Evolutionary conservation across 1,284 basidiomycete genomes (phyloP).

Genomic region (Cryptococcus depauperatus): DNA sequence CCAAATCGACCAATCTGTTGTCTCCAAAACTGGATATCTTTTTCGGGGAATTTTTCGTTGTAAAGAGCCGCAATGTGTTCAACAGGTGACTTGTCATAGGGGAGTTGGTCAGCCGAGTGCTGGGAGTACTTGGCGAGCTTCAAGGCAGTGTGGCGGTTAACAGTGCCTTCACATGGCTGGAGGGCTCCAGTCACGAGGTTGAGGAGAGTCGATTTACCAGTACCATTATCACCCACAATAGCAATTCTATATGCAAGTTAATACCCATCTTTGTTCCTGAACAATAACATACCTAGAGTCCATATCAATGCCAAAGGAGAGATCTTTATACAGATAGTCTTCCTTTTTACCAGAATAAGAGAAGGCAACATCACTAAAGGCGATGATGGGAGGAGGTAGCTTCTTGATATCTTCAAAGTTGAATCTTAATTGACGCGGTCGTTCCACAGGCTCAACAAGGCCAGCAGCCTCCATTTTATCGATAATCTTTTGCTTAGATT

Average conservation of each 20-base stretch:
- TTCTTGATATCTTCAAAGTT: constrained; percentile 93
- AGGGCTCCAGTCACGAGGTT: constrained; percentile 84
- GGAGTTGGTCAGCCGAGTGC: constrained; percentile 96
- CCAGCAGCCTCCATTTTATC: constrained; percentile 99
- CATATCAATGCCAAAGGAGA: constrained; percentile 87
- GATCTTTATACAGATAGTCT: constrained; percentile 78
- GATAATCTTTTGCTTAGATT: constrained; percentile 99
- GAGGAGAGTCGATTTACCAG: constrained; percentile 94
- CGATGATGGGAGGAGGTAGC: constrained; percentile 94
- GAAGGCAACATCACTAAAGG: constrained; percentile 91
- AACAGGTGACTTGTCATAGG: constrained; percentile 84
- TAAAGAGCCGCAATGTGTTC: constrained; percentile 88
- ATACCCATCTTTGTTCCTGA: neutral
- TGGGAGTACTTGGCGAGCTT: constrained; percentile 98
- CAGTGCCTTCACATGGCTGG: constrained; percentile 72
- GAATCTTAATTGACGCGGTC: constrained; percentile 68
- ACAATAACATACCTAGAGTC: constrained; percentile 36
- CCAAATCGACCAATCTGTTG: constrained; percentile 93
- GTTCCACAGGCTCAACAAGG: constrained; percentile 80
- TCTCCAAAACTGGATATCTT: constrained; percentile 82
- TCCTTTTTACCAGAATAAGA: constrained; percentile 81
- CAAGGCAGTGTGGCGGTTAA: constrained; percentile 79
- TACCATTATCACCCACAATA: constrained; percentile 96
- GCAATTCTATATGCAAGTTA: constrained; percentile 52
- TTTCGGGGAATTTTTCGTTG: constrained; percentile 81